Conservation (phyloP, 305 asterid species). For the Galium porrigens region DNA sequence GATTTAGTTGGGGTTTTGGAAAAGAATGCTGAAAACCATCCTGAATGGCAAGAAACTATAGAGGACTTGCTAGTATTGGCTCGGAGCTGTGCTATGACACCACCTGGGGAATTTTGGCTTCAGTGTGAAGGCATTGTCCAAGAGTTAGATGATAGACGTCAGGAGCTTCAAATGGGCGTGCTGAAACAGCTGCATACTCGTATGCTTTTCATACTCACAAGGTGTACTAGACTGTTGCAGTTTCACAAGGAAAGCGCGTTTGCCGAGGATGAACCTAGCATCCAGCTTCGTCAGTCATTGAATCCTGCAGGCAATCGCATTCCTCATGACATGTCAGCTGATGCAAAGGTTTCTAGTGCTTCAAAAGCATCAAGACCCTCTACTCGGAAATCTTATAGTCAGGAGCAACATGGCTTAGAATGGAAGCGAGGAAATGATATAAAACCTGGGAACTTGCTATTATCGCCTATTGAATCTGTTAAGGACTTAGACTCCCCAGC, state of each 20-base stretch:
- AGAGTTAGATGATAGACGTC: slow-evolving; percentile 91
- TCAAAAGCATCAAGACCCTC: slow-evolving; percentile 35
- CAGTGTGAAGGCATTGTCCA: slow-evolving; percentile 99
- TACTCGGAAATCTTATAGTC: slow-evolving; percentile 73
- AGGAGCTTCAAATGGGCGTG: slow-evolving; percentile 89
- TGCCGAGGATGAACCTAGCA: slow-evolving; percentile 70
- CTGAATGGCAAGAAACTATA: slow-evolving; percentile 92
- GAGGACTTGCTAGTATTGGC: slow-evolving; percentile 89
- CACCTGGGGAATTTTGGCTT: slow-evolving; percentile 96
- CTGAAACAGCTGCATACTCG: slow-evolving; percentile 93
- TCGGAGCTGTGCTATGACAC: slow-evolving; percentile 89
- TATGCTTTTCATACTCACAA: slow-evolving; percentile 96
- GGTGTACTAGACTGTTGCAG: slow-evolving; percentile 91
- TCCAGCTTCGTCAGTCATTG: slow-evolving; percentile 72
- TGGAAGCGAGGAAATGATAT: slow-evolving; percentile 44
- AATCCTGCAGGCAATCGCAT: slow-evolving; percentile 53
- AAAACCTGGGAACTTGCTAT: slow-evolving; percentile 27
- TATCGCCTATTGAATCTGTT: slow-evolving; percentile 32
- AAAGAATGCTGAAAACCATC: slow-evolving; percentile 77
- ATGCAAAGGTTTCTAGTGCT: slow-evolving; percentile 34
- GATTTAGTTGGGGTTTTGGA: slow-evolving; percentile 85
- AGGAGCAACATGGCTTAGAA: slow-evolving; percentile 58
- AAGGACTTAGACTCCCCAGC: slow-evolving; percentile 37
- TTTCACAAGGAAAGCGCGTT: slow-evolving; percentile 89
- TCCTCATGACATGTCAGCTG: slow-evolving; percentile 32